Base-by-base conservation (phyloP, 192 early-diverging fungal genomes). In the Lunasporangiospora selenospora region DNA sequence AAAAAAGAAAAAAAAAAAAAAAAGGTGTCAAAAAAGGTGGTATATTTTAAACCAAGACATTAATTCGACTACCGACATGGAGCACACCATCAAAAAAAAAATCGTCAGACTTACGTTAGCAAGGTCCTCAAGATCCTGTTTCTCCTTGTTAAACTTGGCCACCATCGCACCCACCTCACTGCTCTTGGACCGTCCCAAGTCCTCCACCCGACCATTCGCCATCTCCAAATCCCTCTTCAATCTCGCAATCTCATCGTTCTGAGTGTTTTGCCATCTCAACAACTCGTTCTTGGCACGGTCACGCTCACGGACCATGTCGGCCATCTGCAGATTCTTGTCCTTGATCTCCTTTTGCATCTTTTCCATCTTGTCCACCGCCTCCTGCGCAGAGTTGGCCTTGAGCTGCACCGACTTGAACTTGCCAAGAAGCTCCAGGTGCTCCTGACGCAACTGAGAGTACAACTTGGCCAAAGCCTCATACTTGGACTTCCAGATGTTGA, bases 401-500 rank as follows among this genome's bases (percentile, higher is more conserved):
- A 86, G 67, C 67, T 88, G 90, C 4, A 93, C 80, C 0, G 89
- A 77, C 73, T 95, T 96, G 78, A 90, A 95, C 76, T 94, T 94
- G 44, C 85, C 88, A 54, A 96, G 79, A 24, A 98, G 75, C 31
- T 95, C 95, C 53, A 98, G 81, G 62, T 98, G 93, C 69, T 96
- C 94, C 58, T 97, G 94, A 39, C 96, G 86, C 23, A 98, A 80
- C 75, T 96, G 91, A 13, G 95, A 92, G 70, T 98, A 98, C 18
- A 97, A 80, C 58, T 98, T 98, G 43, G 95, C 95, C 49, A 98
- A 78, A 18, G 95, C 91, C 77, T 97, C 94, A 77, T 97, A 97
- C 73, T 96, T 98, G 76, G 95, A 90, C 82, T 88, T 93, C 93
- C 93, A 95, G 75, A 96, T 90, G 69, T 89, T 87, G n/a, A 97